Percentiles rank a stretch among this genome's conserved stretches.
Evolutionary conservation across 1,139 yeast genomes (phyloP).

Genomic region (Lodderomyces theae): DNA sequence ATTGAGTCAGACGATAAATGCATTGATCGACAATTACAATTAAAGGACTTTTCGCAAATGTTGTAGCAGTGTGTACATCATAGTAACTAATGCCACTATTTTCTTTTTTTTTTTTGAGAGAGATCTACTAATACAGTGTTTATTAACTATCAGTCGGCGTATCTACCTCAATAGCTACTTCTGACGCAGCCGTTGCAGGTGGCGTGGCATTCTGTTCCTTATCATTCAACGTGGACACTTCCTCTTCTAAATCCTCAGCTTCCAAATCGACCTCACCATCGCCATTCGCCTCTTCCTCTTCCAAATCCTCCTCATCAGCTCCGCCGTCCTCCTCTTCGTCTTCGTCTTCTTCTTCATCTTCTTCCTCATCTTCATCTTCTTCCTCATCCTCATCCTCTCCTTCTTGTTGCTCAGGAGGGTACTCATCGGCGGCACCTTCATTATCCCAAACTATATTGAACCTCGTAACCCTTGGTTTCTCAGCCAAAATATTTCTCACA

Average conservation of each 20-base stretch:
- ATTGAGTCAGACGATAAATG: slow-evolving; percentile 33
- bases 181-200: neutral
- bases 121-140: neutral
- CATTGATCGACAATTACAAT: slow-evolving; percentile 19
- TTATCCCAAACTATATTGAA: slow-evolving; percentile 95
- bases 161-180: slow-evolving; percentile 34
- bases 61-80: neutral
- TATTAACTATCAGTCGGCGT: slow-evolving; percentile 13
- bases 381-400: slow-evolving; percentile 55
- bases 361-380: slow-evolving; percentile 57
- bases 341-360: slow-evolving; percentile 54
- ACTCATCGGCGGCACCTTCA: slow-evolving; percentile 62
- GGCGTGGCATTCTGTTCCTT: neutral
- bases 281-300: slow-evolving; percentile 34
- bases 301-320: slow-evolving; percentile 34
- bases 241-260: slow-evolving; percentile 45
- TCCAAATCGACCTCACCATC: slow-evolving; percentile 51
- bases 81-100: too few relatives aligned
- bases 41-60: neutral
- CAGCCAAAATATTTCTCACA: slow-evolving; percentile 90
- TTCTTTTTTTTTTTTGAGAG: slow-evolving; percentile 1
- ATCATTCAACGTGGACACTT: slow-evolving; percentile 4
- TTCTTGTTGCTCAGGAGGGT: slow-evolving; percentile 57
- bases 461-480: slow-evolving; percentile 95
- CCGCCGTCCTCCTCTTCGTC: slow-evolving; percentile 51